Conservation (phyloP, 2,329 filamentous ascomycete genomes). For the Curvularia eragrostidis region DNA sequence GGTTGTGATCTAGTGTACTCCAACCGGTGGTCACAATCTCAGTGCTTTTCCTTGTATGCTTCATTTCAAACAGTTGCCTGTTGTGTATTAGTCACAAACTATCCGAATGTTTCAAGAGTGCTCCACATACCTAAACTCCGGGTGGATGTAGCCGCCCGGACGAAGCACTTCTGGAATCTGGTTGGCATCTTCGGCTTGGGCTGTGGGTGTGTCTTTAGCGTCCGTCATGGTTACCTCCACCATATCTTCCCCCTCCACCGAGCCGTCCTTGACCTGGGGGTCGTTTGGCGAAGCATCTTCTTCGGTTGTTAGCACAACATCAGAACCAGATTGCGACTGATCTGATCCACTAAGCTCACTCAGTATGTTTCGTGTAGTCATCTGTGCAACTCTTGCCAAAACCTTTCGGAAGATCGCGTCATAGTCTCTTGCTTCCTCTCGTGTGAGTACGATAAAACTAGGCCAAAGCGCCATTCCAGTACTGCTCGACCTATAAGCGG, state of each 20-base stretch:
- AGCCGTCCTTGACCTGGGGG: conserved; percentile 75
- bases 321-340: conserved; percentile 64
- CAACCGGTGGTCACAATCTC: conserved; percentile 74
- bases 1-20: conserved; percentile 66
- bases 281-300: conserved; percentile 72
- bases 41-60: conserved; percentile 64
- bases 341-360: conserved; percentile 58
- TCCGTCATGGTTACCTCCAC: conserved; percentile 89
- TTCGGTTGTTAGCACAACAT: conserved; percentile 70
- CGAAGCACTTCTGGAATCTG: conserved; percentile 55
- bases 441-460: conserved; percentile 77
- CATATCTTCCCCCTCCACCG: conserved; percentile 87
- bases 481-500: conserved; percentile 37
- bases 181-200: conserved; percentile 28
- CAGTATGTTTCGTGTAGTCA: conserved; percentile 75
- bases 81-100: not conserved
- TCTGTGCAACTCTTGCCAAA: conserved; percentile 74
- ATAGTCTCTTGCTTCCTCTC: conserved; percentile 72
- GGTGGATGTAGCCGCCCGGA: conserved; percentile 66
- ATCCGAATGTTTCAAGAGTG: not conserved
- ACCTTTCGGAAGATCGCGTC: conserved; percentile 82
- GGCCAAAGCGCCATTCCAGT: conserved; percentile 55
- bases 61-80: conserved; percentile 72
- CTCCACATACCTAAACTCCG: conserved; percentile 57
- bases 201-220: conserved; percentile 48